Evolutionary conservation across 2,329 filamentous ascomycete species (phyloP).

Genomic region (Clonostachys byssicola): DNA sequence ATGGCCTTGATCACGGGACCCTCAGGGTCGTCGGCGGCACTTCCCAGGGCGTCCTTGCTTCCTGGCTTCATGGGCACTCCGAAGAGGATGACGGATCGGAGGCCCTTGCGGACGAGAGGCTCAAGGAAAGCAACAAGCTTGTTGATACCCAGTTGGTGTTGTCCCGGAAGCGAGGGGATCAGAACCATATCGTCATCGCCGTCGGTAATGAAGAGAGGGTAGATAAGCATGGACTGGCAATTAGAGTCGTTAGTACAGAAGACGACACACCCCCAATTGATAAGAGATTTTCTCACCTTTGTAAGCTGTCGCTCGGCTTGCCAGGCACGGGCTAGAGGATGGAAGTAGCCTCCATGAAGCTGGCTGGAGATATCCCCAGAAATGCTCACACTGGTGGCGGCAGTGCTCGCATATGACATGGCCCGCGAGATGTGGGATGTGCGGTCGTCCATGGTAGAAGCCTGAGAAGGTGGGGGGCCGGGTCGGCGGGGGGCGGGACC

Average conservation of each 20-base stretch:
- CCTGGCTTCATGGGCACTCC: slow-evolving; percentile 81
- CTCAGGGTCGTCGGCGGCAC: slow-evolving; percentile 84
- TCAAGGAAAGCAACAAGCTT: slow-evolving; percentile 79
- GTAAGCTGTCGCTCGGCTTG: slow-evolving; percentile 82
- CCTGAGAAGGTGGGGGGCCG: slow-evolving; percentile 35
- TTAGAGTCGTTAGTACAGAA: background rate
- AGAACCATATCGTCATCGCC: slow-evolving; percentile 86
- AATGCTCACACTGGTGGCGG: slow-evolving; percentile 66
- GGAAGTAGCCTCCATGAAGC: slow-evolving; percentile 77
- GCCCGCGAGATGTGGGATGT: slow-evolving; percentile 58
- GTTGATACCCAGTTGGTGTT: slow-evolving; percentile 84
- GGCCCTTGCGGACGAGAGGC: slow-evolving; percentile 82
- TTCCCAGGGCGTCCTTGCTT: slow-evolving; percentile 88
- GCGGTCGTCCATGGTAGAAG: slow-evolving; percentile 55
- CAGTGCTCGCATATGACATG: slow-evolving; percentile 63
- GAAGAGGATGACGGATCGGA: slow-evolving; percentile 91
- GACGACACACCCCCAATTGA: background rate
- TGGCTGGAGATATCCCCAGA: slow-evolving; percentile 76
- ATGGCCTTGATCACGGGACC: slow-evolving; percentile 90
- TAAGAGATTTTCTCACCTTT: slow-evolving; percentile 51
- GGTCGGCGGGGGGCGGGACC: slow-evolving; percentile 35
- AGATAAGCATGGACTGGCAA: slow-evolving; percentile 90
- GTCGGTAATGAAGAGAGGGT: slow-evolving; percentile 94
- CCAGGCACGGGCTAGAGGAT: slow-evolving; percentile 76
- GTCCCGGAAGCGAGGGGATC: slow-evolving; percentile 87